These are phyloP conservation scores for Colletotrichum aenigma DNA, from an alignment of 2,329 filamentous ascomycete species.

Conservation along the genomic window DNA sequence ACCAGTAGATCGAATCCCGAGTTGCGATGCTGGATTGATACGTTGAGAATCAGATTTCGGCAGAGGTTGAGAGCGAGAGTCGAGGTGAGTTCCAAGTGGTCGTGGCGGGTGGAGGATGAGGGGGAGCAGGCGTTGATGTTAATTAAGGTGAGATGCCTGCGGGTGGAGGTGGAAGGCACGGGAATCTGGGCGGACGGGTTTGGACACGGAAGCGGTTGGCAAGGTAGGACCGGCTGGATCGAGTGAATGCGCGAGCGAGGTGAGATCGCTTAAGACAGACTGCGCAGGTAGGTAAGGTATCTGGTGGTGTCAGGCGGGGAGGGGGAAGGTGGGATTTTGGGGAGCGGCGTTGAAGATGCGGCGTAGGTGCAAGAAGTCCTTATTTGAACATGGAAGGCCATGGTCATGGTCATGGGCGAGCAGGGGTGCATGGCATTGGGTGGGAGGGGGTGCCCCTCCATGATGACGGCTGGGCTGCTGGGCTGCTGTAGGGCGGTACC, in stretches of 20 bases:
- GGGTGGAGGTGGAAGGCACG: neutral
- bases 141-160: neutral
- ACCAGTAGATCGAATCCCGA: neutral
- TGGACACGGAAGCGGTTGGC: neutral
- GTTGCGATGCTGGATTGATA: neutral
- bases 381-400: conserved; percentile 19
- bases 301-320: conserved; percentile 8
- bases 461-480: conserved; percentile 15
- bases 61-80: conserved; percentile 3
- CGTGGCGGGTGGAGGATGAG: neutral
- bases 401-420: neutral
- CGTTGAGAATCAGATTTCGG: neutral
- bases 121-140: neutral
- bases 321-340: conserved; percentile 4
- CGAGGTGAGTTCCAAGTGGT: neutral
- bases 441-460: conserved; percentile 9
- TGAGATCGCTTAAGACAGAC: neutral
- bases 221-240: neutral
- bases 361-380: conserved; percentile 10
- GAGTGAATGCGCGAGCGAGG: neutral
- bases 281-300: neutral
- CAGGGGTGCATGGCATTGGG: neutral
- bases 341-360: conserved; percentile 20
- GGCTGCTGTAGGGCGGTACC: neutral
- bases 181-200: neutral